Base-by-base conservation (phyloP, 345 rosid species). In the Populus pruinosa region DNA sequence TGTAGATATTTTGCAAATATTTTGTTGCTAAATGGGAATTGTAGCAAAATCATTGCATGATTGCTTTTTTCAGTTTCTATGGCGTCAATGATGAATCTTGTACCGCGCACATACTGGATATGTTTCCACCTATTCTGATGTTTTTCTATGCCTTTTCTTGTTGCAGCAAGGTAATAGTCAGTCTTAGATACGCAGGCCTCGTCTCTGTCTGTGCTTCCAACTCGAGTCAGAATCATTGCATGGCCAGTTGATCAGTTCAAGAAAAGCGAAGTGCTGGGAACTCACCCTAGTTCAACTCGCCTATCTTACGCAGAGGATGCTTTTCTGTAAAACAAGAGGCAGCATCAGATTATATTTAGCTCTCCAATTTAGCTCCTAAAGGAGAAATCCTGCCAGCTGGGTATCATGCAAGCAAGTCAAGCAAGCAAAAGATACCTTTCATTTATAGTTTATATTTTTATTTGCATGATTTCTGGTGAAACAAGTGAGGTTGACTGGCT, bases 271-370 rank as follows among this genome's bases (percentile, higher is more conserved):
- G 74, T 71, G 31, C 12, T 71, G 49, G 84, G 85, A 67, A 83
- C 78, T 73, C 83, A 78, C 41, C 80, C 88, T 35, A 67, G 59
- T 75, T 98, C 94, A 31, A 77, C 84, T 79, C 95, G 91, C 63
- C 88, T 93, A 70, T 81, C 95, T 47, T 91, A 88, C 65, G 98
- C 99, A 0, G 99, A 96, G 90, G 93, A 93, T 77, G 97, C 97
- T 71, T 86, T 33, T 33, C 35, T 96, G 62, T 81, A 88, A 75
- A 86, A 77, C 78, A 90, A 91, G 86, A 90, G 97, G 41, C 44
- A 41, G 1, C 44, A 41, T 41, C 44, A 41, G 1, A 41, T 43
- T 39, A 1, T 39, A 39, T 2, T 39, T 39, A 39, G 43, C 43
- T 39, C 43, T 39, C 43, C 43, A 8, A 39, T 39, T 8, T 12